Conservation (phyloP, 1,139 yeast species). For the Kluyveromyces sp. region DNA sequence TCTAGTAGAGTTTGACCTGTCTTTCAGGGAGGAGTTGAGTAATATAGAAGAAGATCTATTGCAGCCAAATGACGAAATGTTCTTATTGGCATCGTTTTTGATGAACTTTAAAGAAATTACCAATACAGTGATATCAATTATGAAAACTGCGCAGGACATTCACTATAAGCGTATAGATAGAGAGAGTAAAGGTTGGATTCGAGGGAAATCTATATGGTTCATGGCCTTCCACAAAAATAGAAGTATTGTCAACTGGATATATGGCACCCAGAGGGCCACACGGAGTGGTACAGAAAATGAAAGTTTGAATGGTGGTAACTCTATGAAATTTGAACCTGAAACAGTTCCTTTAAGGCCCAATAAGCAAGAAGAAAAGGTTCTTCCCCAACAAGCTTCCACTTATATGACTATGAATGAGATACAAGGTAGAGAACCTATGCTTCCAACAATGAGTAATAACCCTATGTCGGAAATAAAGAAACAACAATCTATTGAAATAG, state of each 20-base stretch:
- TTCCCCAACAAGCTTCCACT: conserved; percentile 15
- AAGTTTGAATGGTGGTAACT: conserved; percentile 29
- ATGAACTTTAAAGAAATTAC: conserved; percentile 40
- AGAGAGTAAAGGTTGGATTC: conserved; percentile 31
- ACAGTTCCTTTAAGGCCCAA: conserved; percentile 20
- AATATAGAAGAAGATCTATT: conserved; percentile 26
- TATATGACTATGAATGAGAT: neutral
- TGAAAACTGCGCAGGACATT: conserved; percentile 30
- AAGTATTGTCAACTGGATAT: conserved; percentile 32
- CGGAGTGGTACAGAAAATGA: conserved; percentile 29
- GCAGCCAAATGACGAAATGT: conserved; percentile 42
- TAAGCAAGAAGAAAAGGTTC: conserved; percentile 22
- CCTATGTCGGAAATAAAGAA: neutral
- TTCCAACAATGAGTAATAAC: conserved; percentile 1
- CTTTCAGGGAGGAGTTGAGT: conserved; percentile 29
- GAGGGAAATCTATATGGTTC: conserved; percentile 38
- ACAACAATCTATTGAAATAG: conserved; percentile 1
- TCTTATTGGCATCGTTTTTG: conserved; percentile 40
- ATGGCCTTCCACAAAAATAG: conserved; percentile 31
- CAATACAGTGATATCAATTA: conserved; percentile 27
- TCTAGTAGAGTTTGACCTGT: conserved; percentile 30
- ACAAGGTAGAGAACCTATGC: neutral
- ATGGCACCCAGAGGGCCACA: conserved; percentile 14
- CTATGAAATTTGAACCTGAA: conserved; percentile 10
- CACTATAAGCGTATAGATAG: conserved; percentile 28